A percentile compares a stretch with the other conserved stretches of the same genome.
Conservation (phyloP, 83 land plant species). For the Thuja plicata region DNA sequence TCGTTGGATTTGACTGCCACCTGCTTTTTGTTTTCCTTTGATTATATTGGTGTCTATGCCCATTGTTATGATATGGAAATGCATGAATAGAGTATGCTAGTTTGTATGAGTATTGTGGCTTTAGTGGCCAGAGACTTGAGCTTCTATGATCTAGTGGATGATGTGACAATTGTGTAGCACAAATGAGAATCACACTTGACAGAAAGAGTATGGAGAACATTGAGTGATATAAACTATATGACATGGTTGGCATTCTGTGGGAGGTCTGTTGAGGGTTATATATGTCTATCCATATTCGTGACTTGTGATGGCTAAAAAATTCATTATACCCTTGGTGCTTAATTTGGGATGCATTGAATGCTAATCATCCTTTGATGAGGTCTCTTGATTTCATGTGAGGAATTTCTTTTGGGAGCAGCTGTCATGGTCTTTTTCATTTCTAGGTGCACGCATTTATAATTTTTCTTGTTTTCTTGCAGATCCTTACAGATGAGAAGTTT, state of each 20-base stretch:
- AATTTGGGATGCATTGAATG: neutral
- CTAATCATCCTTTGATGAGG: neutral
- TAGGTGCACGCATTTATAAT: neutral
- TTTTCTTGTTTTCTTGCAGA: conserved; percentile 15
- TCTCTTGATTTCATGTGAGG: neutral
- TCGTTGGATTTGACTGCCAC: neutral
- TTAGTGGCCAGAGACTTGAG: neutral
- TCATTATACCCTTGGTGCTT: neutral
- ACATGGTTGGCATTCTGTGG: neutral
- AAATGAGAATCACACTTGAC: neutral
- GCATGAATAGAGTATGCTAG: neutral
- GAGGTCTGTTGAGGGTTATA: neutral
- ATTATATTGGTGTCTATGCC: neutral
- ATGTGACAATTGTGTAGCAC: neutral
- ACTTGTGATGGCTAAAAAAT: neutral
- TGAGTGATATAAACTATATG: neutral
- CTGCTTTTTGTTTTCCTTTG: neutral
- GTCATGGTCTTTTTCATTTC: neutral
- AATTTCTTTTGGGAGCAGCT: neutral
- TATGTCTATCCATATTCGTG: neutral
- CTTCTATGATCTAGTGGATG: neutral
- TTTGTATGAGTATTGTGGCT: neutral
- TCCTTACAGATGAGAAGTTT: neutral
- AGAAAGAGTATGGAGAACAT: neutral
- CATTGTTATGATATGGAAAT: neutral